These are phyloP conservation scores for Warburgia ugandensis DNA, from an alignment of 164 flowering plant species.

Conservation along the genomic window DNA sequence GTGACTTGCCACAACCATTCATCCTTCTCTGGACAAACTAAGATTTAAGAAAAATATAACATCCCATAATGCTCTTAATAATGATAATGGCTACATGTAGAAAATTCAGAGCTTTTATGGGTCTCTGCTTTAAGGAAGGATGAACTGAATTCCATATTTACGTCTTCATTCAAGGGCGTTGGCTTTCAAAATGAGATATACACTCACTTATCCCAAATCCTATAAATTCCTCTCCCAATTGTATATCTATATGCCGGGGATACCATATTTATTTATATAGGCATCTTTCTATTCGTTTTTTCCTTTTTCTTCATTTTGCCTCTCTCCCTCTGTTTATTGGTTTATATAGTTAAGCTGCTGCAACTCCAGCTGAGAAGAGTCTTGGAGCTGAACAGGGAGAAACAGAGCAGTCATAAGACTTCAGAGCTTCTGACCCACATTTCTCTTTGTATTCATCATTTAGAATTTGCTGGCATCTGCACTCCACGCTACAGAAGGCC, in stretches of 20 bases:
- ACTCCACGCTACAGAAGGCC: conserved; percentile 58
- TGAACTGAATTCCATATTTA: too few relatives aligned
- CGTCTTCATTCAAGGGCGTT: too few relatives aligned
- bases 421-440: conserved; percentile 24
- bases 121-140: too few relatives aligned
- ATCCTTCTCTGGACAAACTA: too few relatives aligned
- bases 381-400: conserved; percentile 45
- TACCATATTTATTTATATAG: conserved; percentile 2
- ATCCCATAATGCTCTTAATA: too few relatives aligned
- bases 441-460: conserved; percentile 40
- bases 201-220: neutral
- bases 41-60: too few relatives aligned
- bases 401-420: conserved; percentile 26
- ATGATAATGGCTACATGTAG: too few relatives aligned
- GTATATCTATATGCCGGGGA: too few relatives aligned
- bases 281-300: neutral
- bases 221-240: neutral
- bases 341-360: conserved; percentile 31
- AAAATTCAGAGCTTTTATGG: too few relatives aligned
- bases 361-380: conserved; percentile 38
- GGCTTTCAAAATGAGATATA: too few relatives aligned
- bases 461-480: conserved; percentile 41
- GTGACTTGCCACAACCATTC: too few relatives aligned
- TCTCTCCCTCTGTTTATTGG: too few relatives aligned
- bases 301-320: neutral